A percentile compares a stretch with the other conserved stretches of the same genome.
These are phyloP conservation scores for Dittrichia graveolens DNA, from an alignment of 129 eudicot genomes.

Conservation along the genomic window DNA sequence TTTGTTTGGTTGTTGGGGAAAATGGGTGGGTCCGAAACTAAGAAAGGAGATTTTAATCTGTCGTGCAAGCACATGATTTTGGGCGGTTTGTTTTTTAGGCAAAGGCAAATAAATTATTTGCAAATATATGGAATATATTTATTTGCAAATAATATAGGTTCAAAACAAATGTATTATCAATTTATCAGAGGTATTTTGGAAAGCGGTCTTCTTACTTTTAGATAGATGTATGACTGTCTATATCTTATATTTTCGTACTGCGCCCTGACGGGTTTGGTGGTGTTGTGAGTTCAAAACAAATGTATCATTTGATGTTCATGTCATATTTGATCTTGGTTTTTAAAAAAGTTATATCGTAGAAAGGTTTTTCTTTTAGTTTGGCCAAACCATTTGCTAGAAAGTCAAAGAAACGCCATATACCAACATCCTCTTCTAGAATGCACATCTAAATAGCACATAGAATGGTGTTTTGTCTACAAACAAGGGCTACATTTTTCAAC, in stretches of 20 bases:
- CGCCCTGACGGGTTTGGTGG: no score
- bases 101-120: no score
- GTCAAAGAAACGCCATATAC: not conserved
- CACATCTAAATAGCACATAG: not conserved
- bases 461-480: not conserved
- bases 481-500: conserved; percentile 2
- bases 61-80: conserved; percentile 32
- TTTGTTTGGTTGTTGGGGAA: conserved; percentile 24
- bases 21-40: conserved; percentile 24
- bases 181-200: no score
- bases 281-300: no score
- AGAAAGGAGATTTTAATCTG: conserved; percentile 10
- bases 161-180: no score
- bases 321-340: not conserved
- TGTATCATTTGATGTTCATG: no score
- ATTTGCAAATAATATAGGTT: no score
- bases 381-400: not conserved
- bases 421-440: not conserved
- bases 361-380: not conserved
- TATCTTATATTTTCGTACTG: no score
- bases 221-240: no score
- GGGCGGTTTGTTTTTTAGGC: conserved; percentile 9
- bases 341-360: not conserved
- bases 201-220: no score
- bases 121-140: no score